Evolutionary conservation across 2,329 filamentous ascomycete species (phyloP), one percentile per base, ranked within the genome.

Genomic region (Colletotrichum magnum): DNA sequence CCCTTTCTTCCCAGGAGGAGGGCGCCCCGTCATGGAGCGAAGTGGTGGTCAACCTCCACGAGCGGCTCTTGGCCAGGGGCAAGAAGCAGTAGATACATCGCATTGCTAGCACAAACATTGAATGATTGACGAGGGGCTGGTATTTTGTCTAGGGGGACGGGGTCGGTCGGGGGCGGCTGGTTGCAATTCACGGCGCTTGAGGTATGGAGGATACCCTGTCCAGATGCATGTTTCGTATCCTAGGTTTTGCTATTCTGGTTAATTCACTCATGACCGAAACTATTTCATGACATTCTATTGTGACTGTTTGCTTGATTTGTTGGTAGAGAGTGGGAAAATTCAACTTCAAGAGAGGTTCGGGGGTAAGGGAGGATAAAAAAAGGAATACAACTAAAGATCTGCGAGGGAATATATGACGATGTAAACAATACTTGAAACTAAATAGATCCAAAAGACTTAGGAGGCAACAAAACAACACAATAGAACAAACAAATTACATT

Each of bases 21-120:
- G 74, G 73, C n/a, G 68, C 68, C 5, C 77, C 80, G 68, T 78
- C 77, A 15, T 92, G 89, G 89, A 85, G 84, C 64, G 83, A 86
- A 71, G 85, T 85, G 13, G 75, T 91, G 16, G 79, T 86, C 18
- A 88, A 90, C 74, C 76, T 92, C 50, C 84, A 86, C 47, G 83
- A 83, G 68, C 86, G 83, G 75, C 77, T 92, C 53, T 78, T 90
- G 73, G 87, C 86, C 0, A 84, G 87, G 68, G 88, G 88, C 5
- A 81, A 79, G 66, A 90, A 88, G 77, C 85, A 75, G 64, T 51
- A 67, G 43, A n/a, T 53, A 32, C 53, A 62, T 28, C 48, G 53
- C 65, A 21, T 45, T 32, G 28, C 13, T 50, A 26, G 45, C 39
- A 41, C 16, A 18, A 41, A 18, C 39, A 58, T 61, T 61, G 68